These are phyloP conservation scores for Cryptosporidium sp. DNA, from an alignment of 169 alveolate genomes.

Conservation along the genomic window DNA sequence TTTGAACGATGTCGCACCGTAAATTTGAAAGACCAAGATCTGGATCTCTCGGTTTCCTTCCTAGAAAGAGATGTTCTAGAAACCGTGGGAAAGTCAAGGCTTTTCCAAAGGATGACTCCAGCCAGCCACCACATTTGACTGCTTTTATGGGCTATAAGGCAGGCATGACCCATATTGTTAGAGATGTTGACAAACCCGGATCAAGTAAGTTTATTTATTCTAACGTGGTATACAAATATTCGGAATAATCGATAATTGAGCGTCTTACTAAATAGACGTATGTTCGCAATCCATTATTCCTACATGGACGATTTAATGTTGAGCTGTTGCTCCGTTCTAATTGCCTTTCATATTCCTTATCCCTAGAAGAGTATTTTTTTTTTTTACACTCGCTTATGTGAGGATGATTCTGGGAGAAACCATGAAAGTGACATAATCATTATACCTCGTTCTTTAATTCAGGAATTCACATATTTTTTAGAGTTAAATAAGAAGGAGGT, in stretches of 20 bases:
- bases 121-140: conserved; percentile 96
- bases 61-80: conserved; percentile 94
- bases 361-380: conserved; percentile 66
- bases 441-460: not conserved
- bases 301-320: conserved; percentile 23
- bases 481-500: conserved; percentile 98
- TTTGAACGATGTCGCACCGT: conserved; percentile 96
- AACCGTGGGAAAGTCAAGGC: conserved; percentile 91
- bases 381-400: conserved; percentile 66
- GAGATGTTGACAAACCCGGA: conserved; percentile 98
- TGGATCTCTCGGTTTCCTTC: conserved; percentile 99
- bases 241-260: conserved; percentile 25
- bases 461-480: conserved; percentile 3
- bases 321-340: conserved; percentile 63
- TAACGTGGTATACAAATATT: conserved; percentile 6
- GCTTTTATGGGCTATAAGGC: conserved; percentile 99
- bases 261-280: conserved; percentile 51
- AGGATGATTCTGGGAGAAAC: conserved; percentile 78
- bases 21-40: conserved; percentile 99
- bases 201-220: conserved; percentile 82
- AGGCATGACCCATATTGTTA: conserved; percentile 99
- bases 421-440: conserved; percentile 75
- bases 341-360: conserved; percentile 76
- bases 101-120: conserved; percentile 98
- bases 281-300: conserved; percentile 35